Evolutionary conservation across 2,329 filamentous ascomycete genomes (phyloP).

Genomic region (Xylaria hypoxylon): DNA sequence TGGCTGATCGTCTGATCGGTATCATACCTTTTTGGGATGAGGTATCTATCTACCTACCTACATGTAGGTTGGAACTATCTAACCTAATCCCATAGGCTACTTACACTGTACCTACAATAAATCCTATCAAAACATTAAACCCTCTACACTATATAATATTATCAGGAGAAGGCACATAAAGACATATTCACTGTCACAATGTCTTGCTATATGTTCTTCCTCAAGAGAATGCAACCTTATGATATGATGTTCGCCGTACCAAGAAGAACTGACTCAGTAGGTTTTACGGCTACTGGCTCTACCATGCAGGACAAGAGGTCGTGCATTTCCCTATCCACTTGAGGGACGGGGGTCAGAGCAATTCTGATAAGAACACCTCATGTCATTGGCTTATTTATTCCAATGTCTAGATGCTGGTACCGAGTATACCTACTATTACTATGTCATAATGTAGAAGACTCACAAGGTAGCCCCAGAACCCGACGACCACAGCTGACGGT

Average conservation of each 20-base stretch:
- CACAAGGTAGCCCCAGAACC: not conserved
- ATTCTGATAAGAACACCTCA: constrained; percentile 30
- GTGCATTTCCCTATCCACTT: constrained; percentile 18
- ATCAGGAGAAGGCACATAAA: not conserved
- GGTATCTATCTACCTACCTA: not conserved
- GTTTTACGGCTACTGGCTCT: not conserved
- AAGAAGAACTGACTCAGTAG: not conserved
- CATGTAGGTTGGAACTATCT: no score
- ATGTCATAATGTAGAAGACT: no score
- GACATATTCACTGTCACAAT: not conserved
- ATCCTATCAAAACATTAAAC: not conserved
- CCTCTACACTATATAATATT: not conserved
- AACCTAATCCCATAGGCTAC: no score
- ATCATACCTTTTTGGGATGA: not conserved
- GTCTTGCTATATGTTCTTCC: not conserved
- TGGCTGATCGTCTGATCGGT: no score
- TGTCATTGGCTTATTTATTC: constrained; percentile 30
- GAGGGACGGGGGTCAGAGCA: constrained; percentile 17
- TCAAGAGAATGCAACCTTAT: not conserved
- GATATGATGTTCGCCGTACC: not conserved
- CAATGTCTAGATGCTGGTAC: constrained; percentile 9
- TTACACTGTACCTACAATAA: not conserved
- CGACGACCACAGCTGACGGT: constrained; percentile 1
- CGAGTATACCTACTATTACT: no score
- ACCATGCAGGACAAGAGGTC: constrained; percentile 23